Percentiles rank a stretch among this genome's conserved stretches.
phyloP scores from a whole-genome alignment of 2,329 filamentous ascomycete genomes.

The Alternaria incomplexa region DNA sequence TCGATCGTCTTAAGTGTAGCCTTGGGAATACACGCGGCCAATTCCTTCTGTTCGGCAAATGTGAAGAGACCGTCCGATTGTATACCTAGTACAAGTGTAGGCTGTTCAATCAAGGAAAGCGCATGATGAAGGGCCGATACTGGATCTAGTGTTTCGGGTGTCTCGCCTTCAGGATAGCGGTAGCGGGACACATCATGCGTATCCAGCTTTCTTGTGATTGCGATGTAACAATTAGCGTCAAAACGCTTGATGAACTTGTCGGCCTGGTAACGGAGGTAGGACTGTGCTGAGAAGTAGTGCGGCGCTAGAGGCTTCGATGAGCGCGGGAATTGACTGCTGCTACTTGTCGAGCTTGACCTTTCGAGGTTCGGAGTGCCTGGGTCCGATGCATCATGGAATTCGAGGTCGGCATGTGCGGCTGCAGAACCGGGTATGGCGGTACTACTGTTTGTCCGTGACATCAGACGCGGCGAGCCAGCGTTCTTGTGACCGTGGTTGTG shows the following conservation, averaged over 20 bases:
- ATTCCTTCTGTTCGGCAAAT: slow-evolving; percentile 92
- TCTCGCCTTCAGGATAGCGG: slow-evolving; percentile 56
- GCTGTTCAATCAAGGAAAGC: slow-evolving; percentile 82
- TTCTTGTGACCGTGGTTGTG: slow-evolving; percentile 60
- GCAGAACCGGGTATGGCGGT: slow-evolving; percentile 27
- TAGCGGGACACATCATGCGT: slow-evolving; percentile 92
- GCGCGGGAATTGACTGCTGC: slow-evolving; percentile 15
- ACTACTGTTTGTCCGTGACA: slow-evolving; percentile 45
- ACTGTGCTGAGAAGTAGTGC: slow-evolving; percentile 98
- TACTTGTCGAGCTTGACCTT: slow-evolving; percentile 17
- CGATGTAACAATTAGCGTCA: slow-evolving; percentile 98
- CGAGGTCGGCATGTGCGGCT: slow-evolving; percentile 49
- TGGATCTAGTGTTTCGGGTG: slow-evolving; percentile 53
- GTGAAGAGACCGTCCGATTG: slow-evolving; percentile 96
- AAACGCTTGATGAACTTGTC: slow-evolving; percentile 97
- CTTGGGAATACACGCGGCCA: slow-evolving; percentile 80
- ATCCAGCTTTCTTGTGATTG: slow-evolving; percentile 96
- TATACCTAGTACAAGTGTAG: slow-evolving; percentile 89
- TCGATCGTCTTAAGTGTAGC: slow-evolving; percentile 85
- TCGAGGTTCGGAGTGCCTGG: slow-evolving; percentile 35
- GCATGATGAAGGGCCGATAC: slow-evolving; percentile 69
- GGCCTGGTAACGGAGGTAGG: slow-evolving; percentile 95
- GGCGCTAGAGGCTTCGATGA: slow-evolving; percentile 52
- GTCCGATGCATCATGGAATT: slow-evolving; percentile 54
- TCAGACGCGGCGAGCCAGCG: slow-evolving; percentile 52